Conservation (phyloP, 108 stramenopile genomes). For the Nitzschia sp. region DNA sequence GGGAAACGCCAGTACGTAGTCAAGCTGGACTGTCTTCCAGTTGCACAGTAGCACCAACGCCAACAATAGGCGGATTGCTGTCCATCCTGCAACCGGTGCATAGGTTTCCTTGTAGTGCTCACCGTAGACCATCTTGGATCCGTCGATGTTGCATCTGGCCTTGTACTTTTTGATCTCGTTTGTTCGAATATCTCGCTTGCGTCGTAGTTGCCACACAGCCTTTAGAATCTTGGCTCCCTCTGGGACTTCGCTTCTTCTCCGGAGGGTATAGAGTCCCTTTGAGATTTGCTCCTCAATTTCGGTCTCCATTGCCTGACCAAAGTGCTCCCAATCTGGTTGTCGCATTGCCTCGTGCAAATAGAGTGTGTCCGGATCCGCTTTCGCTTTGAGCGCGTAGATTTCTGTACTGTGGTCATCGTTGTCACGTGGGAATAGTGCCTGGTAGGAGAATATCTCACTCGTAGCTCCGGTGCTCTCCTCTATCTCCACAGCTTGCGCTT, state of each 20-base stretch:
- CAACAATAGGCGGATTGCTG: slow-evolving; percentile 37
- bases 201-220: slow-evolving; percentile 46
- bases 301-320: slow-evolving; percentile 1
- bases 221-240: slow-evolving; percentile 37
- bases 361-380: slow-evolving; percentile 12
- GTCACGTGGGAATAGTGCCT: slow-evolving; percentile 10
- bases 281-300: slow-evolving; percentile 2
- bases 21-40: slow-evolving; percentile 49
- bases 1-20: slow-evolving; percentile 52
- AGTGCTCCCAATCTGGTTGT: slow-evolving; percentile 20
- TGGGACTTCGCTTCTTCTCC: slow-evolving; percentile 27
- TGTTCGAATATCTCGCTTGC: slow-evolving; percentile 47
- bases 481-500: background rate
- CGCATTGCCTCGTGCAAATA: slow-evolving; percentile 33
- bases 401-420: background rate
- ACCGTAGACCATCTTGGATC: slow-evolving; percentile 28
- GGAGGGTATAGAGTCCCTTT: background rate
- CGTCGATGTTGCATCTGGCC: slow-evolving; percentile 38
- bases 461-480: background rate
- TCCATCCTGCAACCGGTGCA: slow-evolving; percentile 54
- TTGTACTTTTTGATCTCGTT: slow-evolving; percentile 35
- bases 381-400: slow-evolving; percentile 12
- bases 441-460: background rate
- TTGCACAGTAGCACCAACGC: slow-evolving; percentile 15
- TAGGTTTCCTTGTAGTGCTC: slow-evolving; percentile 49